Conservation (phyloP, 345 rosid genomes). For the Pistacia atlantica region DNA sequence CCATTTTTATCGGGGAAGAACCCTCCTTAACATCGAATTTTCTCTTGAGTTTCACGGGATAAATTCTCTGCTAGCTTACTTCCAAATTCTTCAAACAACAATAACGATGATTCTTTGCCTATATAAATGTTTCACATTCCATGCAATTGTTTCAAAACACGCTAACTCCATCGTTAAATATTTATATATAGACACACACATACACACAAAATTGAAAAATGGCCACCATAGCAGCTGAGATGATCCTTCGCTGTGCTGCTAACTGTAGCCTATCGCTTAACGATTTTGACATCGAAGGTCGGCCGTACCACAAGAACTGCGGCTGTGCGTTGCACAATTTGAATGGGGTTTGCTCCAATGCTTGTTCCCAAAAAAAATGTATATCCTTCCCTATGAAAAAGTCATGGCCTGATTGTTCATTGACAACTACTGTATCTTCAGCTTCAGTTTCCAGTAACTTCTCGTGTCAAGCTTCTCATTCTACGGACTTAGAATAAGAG, state of each 20-base stretch:
- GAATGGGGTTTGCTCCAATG: neutral
- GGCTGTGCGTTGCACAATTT: slow-evolving; percentile 41
- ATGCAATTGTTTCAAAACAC: neutral
- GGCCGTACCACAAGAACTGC: slow-evolving; percentile 48
- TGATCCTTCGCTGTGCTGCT: slow-evolving; percentile 15
- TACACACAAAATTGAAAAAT: neutral
- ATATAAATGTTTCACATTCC: neutral
- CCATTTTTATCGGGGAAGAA: neutral
- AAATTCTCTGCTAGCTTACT: neutral
- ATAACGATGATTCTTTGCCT: neutral
- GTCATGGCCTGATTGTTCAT: slow-evolving; percentile 2
- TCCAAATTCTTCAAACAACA: neutral
- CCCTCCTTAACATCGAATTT: too few species aligned
- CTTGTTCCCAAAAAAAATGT: slow-evolving; percentile 9
- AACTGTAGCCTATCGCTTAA: slow-evolving; percentile 25
- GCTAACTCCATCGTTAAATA: neutral
- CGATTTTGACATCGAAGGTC: slow-evolving; percentile 20
- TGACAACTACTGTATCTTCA: slow-evolving; percentile 1
- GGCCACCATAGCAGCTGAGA: neutral
- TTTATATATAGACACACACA: too few species aligned
- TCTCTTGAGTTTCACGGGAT: too few species aligned
- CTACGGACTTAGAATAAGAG: neutral
- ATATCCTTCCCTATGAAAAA: slow-evolving; percentile 21
- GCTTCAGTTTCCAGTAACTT: slow-evolving; percentile 6
- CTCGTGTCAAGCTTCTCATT: slow-evolving; percentile 19